Evolutionary conservation across 176 grass and related monocot genomes (phyloP).

Genomic region (Musa beccarii): DNA sequence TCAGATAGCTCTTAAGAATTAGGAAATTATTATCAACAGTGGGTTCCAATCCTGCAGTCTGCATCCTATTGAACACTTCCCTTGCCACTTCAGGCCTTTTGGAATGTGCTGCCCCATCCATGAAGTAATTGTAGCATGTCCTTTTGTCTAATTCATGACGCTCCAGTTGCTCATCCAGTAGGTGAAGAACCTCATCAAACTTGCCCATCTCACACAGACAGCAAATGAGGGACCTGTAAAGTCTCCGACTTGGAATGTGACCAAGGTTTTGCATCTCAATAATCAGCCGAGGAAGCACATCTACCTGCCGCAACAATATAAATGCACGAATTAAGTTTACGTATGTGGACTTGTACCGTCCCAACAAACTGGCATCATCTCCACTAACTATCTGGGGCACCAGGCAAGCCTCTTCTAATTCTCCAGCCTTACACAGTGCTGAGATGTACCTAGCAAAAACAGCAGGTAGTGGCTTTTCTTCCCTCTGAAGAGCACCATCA

Average conservation of each 20-base stretch:
- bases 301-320: conserved; percentile 46
- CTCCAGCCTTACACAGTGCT: conserved; percentile 65
- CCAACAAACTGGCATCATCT: conserved; percentile 31
- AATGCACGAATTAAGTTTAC: conserved; percentile 72
- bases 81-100: conserved; percentile 65
- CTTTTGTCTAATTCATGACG: conserved; percentile 36
- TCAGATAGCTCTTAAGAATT: conserved; percentile 75
- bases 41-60: conserved; percentile 51
- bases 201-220: conserved; percentile 59
- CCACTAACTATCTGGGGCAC: conserved; percentile 45
- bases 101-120: conserved; percentile 60
- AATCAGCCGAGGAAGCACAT: conserved; percentile 60
- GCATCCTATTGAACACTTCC: conserved; percentile 65
- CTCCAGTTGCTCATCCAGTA: conserved; percentile 62
- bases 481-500: conserved; percentile 51
- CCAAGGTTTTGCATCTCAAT: conserved; percentile 93
- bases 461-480: conserved; percentile 36
- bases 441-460: conserved; percentile 61
- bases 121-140: conserved; percentile 79
- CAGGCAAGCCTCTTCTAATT: conserved; percentile 46
- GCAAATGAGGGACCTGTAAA: conserved; percentile 59
- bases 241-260: conserved; percentile 48
- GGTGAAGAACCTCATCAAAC: conserved; percentile 47
- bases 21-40: conserved; percentile 44
- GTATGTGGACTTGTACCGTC: conserved; percentile 63